Evolutionary conservation across 441 rosid species (phyloP).

Genomic region (Mallotus japonicus): DNA sequence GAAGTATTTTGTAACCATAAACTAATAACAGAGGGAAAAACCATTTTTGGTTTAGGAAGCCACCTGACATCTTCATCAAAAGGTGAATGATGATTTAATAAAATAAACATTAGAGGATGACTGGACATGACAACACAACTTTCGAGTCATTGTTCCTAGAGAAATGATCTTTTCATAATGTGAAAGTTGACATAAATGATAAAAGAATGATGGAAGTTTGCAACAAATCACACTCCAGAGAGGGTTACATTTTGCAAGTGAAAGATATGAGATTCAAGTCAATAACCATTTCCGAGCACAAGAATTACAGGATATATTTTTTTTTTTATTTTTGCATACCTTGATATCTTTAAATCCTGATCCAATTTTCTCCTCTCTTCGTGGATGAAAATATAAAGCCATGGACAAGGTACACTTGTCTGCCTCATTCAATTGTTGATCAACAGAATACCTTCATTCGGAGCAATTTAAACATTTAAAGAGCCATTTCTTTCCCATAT

Average conservation of each 20-base stretch:
- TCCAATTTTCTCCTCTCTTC: constrained; percentile 73
- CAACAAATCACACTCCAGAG: not conserved
- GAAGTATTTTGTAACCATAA: no score
- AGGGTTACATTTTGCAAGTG: not conserved
- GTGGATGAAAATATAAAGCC: constrained; percentile 83
- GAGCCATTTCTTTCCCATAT: not conserved
- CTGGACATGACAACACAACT: no score
- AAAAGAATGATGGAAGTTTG: not conserved
- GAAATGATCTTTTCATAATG: not conserved
- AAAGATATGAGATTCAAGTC: not conserved
- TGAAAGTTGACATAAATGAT: not conserved
- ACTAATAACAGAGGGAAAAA: no score
- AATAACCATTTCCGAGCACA: not conserved
- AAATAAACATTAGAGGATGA: no score
- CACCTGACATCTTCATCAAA: no score
- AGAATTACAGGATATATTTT: not conserved
- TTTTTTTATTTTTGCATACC: constrained; percentile 35
- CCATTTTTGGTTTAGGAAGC: no score
- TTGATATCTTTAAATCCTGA: constrained; percentile 58
- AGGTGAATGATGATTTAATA: no score
- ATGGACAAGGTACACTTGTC: constrained; percentile 50
- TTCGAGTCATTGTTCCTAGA: not conserved
- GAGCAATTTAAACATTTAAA: constrained; percentile 12
- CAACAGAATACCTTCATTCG: constrained; percentile 55
- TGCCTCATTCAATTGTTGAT: constrained; percentile 49